phyloP scores from a whole-genome alignment of 2,329 filamentous ascomycete species.

The Furcasterigmium sp. region DNA sequence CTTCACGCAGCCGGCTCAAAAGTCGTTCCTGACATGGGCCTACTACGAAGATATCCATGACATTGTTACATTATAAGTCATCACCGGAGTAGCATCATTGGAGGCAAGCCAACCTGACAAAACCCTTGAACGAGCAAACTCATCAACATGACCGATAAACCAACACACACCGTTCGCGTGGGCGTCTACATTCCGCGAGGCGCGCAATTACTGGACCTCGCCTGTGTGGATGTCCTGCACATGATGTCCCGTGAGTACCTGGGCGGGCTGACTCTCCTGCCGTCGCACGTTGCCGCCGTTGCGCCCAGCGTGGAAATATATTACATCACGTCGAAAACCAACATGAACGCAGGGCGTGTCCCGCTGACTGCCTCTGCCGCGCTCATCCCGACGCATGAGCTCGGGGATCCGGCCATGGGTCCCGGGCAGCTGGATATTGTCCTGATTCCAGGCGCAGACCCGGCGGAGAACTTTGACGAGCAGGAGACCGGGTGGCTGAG shows the following conservation, averaged over 20 bases:
- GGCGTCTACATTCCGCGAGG: slow-evolving; percentile 45
- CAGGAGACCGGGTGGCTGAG: slow-evolving; percentile 36
- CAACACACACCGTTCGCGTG: slow-evolving; percentile 15
- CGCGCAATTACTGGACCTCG: slow-evolving; percentile 44
- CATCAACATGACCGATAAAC: slow-evolving; percentile 23
- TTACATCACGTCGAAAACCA: slow-evolving; percentile 38
- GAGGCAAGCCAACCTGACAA: slow-evolving; percentile 7
- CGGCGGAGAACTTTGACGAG: slow-evolving; percentile 22
- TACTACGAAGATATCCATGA: too few species aligned
- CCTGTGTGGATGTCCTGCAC: slow-evolving; percentile 44
- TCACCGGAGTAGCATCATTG: too few species aligned
- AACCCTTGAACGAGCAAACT: slow-evolving; percentile 6
- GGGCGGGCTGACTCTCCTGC: slow-evolving; percentile 21
- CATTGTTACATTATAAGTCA: too few species aligned
- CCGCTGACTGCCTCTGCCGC: slow-evolving; percentile 32
- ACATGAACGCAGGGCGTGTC: slow-evolving; percentile 24
- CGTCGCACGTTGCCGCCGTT: slow-evolving; percentile 28
- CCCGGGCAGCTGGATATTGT: slow-evolving; percentile 47
- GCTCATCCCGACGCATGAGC: slow-evolving; percentile 36
- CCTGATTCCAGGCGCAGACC: slow-evolving; percentile 45
- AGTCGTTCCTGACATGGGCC: too few species aligned
- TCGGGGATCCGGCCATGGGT: slow-evolving; percentile 37
- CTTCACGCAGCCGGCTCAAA: too few species aligned
- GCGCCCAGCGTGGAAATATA: slow-evolving; percentile 37
- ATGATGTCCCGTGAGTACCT: slow-evolving; percentile 42